Evolutionary conservation across 257 asterid genomes (phyloP), one percentile per base, ranked within the genome.

Genomic region (Echium plantagineum): DNA sequence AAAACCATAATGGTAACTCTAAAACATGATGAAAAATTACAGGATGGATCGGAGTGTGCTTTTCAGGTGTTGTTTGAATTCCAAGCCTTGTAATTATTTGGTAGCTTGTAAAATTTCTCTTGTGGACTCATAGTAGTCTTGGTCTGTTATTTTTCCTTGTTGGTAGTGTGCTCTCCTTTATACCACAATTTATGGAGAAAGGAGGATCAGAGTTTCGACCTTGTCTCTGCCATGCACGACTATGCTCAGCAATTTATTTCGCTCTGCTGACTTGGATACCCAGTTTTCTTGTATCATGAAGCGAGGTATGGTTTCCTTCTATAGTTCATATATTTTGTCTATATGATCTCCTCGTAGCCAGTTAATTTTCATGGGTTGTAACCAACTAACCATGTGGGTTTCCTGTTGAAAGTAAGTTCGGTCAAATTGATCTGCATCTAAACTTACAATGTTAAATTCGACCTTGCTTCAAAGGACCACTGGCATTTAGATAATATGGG

Each of bases 121-220:
- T 56, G 28, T 35, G 60, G 38, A 21, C 38, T 56, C 19, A 56
- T 1, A 21, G 12, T 56, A 55, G 22, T 55, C 13, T 24, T 12
- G 18, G 51, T 58, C 17, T 6, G 4, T 55, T 35, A 26, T 21
- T 52, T 52, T 30, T 63, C 52, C 32, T 9, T n/a, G 58, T 73
- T 18, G 77, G 55, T 70, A 93, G 99, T 93, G 89, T 71, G 99
- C 99, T 52, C 94, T 93, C 66, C 96, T 93, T 64, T 93, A 93
- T 87, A 93, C 99, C 64, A 84, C 97, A 30, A 86, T 86, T 21
- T 80, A 78, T 70, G 99, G 99, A 63, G 96, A 93, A 84, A 81
- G 99, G 80, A 81, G 96, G 82, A 93, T 93, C 73, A 94, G 99
- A 57, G 90, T 93, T 63, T 93, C 99, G 47, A 93, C 97, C 47